These are phyloP conservation scores for Schoenoplectus triqueter DNA, from an alignment of 202 grass and related monocot genomes.

Conservation along the genomic window DNA sequence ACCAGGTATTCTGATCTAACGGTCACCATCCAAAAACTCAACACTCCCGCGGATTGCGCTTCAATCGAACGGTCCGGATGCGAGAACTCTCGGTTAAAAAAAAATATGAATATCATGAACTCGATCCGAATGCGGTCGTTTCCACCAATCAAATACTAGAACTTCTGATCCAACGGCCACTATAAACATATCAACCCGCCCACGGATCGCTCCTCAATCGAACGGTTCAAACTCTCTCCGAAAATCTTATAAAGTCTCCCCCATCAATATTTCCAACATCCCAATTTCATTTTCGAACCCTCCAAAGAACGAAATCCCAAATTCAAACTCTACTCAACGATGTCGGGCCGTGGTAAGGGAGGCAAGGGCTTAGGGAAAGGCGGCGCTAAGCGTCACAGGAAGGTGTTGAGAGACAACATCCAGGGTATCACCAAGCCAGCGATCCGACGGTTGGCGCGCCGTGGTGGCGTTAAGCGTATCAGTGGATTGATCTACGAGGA, in stretches of 20 bases:
- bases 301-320: not conserved
- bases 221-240: not conserved
- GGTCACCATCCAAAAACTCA: not conserved
- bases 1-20: not conserved
- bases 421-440: conserved; percentile 97
- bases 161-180: conserved; percentile 9
- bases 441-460: conserved; percentile 69
- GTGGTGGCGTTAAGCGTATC: conserved; percentile 93
- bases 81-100: not conserved
- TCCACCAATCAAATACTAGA: not conserved
- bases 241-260: conserved; percentile 33
- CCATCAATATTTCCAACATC: not conserved
- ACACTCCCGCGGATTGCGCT: conserved; percentile 26
- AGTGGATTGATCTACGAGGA: conserved; percentile 51
- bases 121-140: not conserved
- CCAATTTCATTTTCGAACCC: not conserved
- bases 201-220: conserved; percentile 23
- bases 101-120: not conserved
- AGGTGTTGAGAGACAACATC: conserved; percentile 89
- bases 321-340: conserved; percentile 30
- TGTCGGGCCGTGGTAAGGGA: conserved; percentile 81
- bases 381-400: conserved; percentile 90
- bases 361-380: conserved; percentile 94
- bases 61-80: conserved; percentile 11
- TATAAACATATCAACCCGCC: not conserved